These are phyloP conservation scores for Candida nanaspora DNA, from an alignment of 805 yeast species.

Conservation along the genomic window DNA sequence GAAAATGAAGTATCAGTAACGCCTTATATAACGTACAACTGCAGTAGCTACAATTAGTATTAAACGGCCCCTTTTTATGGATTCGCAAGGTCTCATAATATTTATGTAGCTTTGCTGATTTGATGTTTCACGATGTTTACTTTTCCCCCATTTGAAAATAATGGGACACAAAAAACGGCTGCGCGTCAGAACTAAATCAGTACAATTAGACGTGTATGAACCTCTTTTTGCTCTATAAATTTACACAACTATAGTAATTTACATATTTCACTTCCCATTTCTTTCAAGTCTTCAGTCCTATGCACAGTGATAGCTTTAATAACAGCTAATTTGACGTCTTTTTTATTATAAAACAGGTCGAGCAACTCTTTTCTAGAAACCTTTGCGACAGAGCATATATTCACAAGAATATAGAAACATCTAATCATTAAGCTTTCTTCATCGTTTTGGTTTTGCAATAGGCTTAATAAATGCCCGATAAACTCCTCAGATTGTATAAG, in stretches of 20 bases:
- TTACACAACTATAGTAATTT: not conserved
- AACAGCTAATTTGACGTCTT: not conserved
- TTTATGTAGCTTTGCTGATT: too few relatives aligned
- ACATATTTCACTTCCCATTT: not conserved
- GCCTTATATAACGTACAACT: too few relatives aligned
- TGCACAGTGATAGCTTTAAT: not conserved
- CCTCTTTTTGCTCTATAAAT: too few relatives aligned
- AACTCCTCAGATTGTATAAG: conserved; percentile 15
- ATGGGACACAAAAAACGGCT: not conserved
- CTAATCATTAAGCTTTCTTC: conserved; percentile 16
- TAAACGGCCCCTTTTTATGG: too few relatives aligned
- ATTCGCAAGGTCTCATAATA: too few relatives aligned
- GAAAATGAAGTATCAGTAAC: too few relatives aligned
- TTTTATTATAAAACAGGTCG: not conserved
- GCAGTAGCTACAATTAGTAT: too few relatives aligned
- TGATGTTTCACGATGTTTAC: not conserved
- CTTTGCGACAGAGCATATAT: not conserved
- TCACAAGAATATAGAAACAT: conserved; percentile 15
- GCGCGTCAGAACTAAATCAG: too few relatives aligned
- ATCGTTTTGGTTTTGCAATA: conserved; percentile 12
- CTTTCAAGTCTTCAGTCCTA: not conserved
- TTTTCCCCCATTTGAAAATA: not conserved
- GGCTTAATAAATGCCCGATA: conserved; percentile 7
- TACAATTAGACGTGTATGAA: too few relatives aligned
- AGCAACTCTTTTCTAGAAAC: not conserved